A percentile compares a stretch with the other conserved stretches of the same genome.
Evolutionary conservation across 257 asterid species (phyloP).

Genomic region (Solanum medicagineum): DNA sequence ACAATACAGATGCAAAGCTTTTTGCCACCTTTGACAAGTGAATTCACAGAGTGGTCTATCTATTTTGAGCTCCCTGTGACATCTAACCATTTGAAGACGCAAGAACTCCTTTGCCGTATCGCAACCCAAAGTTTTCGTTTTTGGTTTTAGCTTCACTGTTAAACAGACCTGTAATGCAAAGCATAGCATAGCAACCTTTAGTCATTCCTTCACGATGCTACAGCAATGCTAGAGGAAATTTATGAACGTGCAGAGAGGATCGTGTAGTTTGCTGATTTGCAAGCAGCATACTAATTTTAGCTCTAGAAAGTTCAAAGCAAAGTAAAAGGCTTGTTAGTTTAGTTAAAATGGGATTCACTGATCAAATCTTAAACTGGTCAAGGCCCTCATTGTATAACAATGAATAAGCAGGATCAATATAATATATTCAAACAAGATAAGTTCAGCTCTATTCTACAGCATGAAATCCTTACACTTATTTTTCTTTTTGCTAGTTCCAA

Average conservation of each 20-base stretch:
- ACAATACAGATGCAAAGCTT: conserved; percentile 65
- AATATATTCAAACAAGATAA: neutral
- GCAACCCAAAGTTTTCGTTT: conserved; percentile 3
- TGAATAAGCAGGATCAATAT: neutral
- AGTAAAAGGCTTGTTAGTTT: neutral
- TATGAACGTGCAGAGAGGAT: neutral
- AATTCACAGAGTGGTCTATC: conserved; percentile 38
- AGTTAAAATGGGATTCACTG: neutral
- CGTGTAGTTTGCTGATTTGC: neutral
- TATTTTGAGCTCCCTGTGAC: conserved; percentile 66
- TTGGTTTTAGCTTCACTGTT: conserved; percentile 33
- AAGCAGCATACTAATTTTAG: neutral
- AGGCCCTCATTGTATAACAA: neutral
- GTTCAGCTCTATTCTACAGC: neutral
- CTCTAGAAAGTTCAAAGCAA: neutral
- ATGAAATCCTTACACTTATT: neutral
- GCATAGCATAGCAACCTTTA: neutral
- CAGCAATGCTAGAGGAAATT: neutral
- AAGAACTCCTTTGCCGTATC: conserved; percentile 42
- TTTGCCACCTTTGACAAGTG: conserved; percentile 45
- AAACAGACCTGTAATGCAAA: conserved; percentile 42
- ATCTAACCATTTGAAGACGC: conserved; percentile 49
- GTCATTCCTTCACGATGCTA: neutral
- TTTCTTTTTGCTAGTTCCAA: neutral
- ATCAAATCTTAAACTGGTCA: neutral